These are phyloP conservation scores for Diaporthe sp. DNA, from an alignment of 2,329 filamentous ascomycete genomes.

Conservation along the genomic window DNA sequence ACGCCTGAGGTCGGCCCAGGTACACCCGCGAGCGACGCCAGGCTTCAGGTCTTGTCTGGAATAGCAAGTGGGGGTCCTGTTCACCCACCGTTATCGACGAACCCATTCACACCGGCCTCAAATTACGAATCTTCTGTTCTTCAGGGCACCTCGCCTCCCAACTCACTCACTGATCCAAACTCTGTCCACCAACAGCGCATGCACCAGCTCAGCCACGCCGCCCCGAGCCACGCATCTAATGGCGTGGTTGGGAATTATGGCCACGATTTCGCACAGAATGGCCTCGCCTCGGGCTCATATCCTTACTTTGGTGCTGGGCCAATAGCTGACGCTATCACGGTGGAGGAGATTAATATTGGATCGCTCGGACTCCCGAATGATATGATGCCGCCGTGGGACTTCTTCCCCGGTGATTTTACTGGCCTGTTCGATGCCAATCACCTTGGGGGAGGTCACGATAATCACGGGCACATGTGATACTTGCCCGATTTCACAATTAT, in stretches of 20 bases:
- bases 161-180: constrained; percentile 49
- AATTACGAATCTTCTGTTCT: constrained; percentile 57
- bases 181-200: constrained; percentile 35
- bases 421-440: constrained; percentile 58
- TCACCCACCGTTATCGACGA: constrained; percentile 31
- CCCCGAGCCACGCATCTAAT: neutral
- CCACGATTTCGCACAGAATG: constrained; percentile 42
- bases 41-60: constrained; percentile 40
- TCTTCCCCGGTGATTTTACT: constrained; percentile 74
- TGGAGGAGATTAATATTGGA: constrained; percentile 82
- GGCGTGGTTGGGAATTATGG: constrained; percentile 37
- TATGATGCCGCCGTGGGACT: constrained; percentile 79
- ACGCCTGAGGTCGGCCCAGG: constrained; percentile 44
- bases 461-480: constrained; percentile 20
- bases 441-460: neutral
- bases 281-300: constrained; percentile 41
- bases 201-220: constrained; percentile 28
- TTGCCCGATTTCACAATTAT: neutral
- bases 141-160: constrained; percentile 53
- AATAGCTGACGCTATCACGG: constrained; percentile 68
- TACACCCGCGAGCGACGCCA: constrained; percentile 43
- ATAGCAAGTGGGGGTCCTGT: constrained; percentile 39
- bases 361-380: constrained; percentile 70
- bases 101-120: constrained; percentile 52
- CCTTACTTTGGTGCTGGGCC: constrained; percentile 45